Evolutionary conservation across 2,329 filamentous ascomycete species (phyloP), one percentile per base, ranked within the genome.

Genomic region (Aureobasidium melanogenum): DNA sequence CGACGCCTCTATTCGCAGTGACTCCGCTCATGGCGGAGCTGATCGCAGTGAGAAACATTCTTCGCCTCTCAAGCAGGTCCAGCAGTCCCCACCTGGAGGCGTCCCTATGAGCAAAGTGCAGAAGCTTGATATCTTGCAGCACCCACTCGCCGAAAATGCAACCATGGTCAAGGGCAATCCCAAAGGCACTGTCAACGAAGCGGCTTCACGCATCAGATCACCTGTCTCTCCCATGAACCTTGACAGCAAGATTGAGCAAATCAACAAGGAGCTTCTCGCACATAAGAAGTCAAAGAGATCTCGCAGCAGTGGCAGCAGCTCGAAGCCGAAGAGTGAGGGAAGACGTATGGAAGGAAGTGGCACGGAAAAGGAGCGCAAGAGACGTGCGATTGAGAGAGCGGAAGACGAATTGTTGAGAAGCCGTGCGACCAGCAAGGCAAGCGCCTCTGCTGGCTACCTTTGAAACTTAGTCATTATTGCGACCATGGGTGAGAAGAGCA

Each of bases 361-460:
- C 2, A 66, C 66, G 5, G 69, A 72, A 28, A 73, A 73, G 65
- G 69, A 71, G 19, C 67, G 65, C 44, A 73, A 73, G 61, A 67
- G 71, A 1, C 63, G 66, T 19, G 63, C 65, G 9, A 64, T 72
- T 3, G 70, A 73, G 56, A 64, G 67, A 56, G 71, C 71, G 3
- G 71, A 73, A 63, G 66, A 69, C 54, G 60, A 68, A 36, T 52
- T 70, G 17, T 39, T 65, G 34, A 64, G 69, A 43, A 64, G 64
- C 6, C 58, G 62, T 19, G 55, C 43, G 30, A 51, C 28, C 44
- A 50, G 22, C 28, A 26, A 57, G 28, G 15, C 54, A 14, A 32
- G 17, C 19, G n/a, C 26, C 22, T 17, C 3, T 3, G 17, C 22
- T 12, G 17, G 46, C 17, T 9, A 9, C 10, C 1, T 6, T 22